phyloP scores from a whole-genome alignment of 805 yeast species.

The Ogataea siamensis region DNA sequence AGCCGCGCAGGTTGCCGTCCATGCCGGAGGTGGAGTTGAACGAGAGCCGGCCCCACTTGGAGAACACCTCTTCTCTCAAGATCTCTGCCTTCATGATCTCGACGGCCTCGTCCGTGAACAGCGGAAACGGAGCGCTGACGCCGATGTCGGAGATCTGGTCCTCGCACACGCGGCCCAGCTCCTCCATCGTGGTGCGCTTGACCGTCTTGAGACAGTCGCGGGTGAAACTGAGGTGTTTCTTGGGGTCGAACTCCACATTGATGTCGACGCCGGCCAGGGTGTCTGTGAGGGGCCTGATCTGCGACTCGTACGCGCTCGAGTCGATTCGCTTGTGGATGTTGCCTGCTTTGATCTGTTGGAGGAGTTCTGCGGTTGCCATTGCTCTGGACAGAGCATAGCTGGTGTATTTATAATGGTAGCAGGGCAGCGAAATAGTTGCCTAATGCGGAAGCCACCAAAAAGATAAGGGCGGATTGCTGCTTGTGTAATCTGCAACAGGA shows the following conservation, averaged over 20 bases:
- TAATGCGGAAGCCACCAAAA: slow-evolving; percentile 1
- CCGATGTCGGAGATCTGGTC: slow-evolving; percentile 54
- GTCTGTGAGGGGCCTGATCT: slow-evolving; percentile 33
- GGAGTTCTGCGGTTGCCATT: slow-evolving; percentile 34
- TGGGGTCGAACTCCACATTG: slow-evolving; percentile 37
- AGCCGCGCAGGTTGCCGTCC: slow-evolving; percentile 52
- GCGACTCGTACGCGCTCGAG: slow-evolving; percentile 33
- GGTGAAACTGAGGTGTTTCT: slow-evolving; percentile 38
- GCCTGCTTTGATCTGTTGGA: slow-evolving; percentile 37
- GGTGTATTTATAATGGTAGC: slow-evolving; percentile 5
- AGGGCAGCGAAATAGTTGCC: slow-evolving; percentile 4
- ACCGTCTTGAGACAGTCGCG: slow-evolving; percentile 36
- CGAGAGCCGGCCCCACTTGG: slow-evolving; percentile 43
- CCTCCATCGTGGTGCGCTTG: slow-evolving; percentile 45
- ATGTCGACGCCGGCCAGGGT: slow-evolving; percentile 24
- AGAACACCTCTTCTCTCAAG: slow-evolving; percentile 44
- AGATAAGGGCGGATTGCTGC: slow-evolving; percentile 8
- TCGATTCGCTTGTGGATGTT: slow-evolving; percentile 37
- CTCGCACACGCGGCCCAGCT: slow-evolving; percentile 44
- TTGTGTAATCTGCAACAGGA: slow-evolving; percentile 3
- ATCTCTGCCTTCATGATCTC: slow-evolving; percentile 57
- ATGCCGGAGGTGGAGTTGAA: slow-evolving; percentile 46
- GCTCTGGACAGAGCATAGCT: not conserved
- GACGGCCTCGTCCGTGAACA: slow-evolving; percentile 59
- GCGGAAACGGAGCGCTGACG: slow-evolving; percentile 58